A percentile compares a stretch with the other conserved stretches of the same genome.
Evolutionary conservation across 495 filamentous ascomycete species (phyloP).

Genomic region (Ascodesmis nigricans): DNA sequence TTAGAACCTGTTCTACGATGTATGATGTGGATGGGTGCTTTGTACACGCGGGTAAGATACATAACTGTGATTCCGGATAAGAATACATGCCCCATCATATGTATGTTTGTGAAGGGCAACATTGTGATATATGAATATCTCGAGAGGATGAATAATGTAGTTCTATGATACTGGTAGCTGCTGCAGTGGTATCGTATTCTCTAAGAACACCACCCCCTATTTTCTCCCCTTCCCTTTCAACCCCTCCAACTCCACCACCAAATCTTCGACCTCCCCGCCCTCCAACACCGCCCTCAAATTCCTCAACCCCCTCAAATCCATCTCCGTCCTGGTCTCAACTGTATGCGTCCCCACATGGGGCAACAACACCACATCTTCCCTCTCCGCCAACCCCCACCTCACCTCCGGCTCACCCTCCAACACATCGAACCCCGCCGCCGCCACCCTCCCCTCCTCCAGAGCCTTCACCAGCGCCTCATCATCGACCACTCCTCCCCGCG

Average conservation of each 20-base stretch:
- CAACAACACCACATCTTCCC: conserved; percentile 47
- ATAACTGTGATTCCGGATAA: no score
- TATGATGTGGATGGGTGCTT: no score
- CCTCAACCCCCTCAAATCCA: conserved; percentile 52
- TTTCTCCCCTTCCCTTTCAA: no score
- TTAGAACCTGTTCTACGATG: no score
- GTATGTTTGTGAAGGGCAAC: no score
- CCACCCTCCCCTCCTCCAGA: conserved; percentile 44
- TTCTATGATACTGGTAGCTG: no score
- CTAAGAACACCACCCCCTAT: no score
- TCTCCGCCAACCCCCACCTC: conserved; percentile 45
- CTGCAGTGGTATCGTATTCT: no score
- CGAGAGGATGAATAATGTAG: no score
- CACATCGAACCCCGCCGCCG: conserved; percentile 51
- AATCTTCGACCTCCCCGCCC: conserved; percentile 41
- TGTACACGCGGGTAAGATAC: no score
- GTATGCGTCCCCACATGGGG: conserved; percentile 64
- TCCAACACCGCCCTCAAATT: conserved; percentile 44
- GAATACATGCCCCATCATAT: no score
- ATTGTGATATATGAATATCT: no score
- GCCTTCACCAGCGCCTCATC: conserved; percentile 53
- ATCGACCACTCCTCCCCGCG: conserved; percentile 56
- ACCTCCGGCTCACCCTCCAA: conserved; percentile 57
- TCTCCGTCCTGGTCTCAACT: conserved; percentile 41
- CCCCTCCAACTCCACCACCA: conserved; percentile 42